phyloP scores from a whole-genome alignment of 1,139 yeast genomes.

The Diutina ranongensis region DNA sequence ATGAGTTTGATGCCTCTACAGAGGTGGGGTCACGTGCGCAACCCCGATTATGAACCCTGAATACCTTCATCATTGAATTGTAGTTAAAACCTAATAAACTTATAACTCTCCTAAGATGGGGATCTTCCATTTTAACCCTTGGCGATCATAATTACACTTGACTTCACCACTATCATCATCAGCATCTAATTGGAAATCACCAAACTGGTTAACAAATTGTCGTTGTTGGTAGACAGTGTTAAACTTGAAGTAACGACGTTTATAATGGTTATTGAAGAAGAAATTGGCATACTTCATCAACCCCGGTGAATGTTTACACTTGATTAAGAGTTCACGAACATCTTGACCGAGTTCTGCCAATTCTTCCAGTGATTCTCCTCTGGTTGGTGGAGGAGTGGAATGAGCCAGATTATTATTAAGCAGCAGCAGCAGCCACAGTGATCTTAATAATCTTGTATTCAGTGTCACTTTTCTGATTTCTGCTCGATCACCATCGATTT shows the following conservation, averaged over 20 bases:
- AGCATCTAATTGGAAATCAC: constrained; percentile 28
- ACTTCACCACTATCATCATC: constrained; percentile 7
- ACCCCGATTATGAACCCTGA: too few relatives aligned
- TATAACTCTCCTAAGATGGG: constrained; percentile 21
- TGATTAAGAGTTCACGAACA: background rate
- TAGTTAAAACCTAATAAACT: background rate
- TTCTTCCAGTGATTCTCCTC: background rate
- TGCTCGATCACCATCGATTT: background rate
- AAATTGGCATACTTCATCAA: constrained; percentile 19
- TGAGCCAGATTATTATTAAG: background rate
- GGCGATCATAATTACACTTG: constrained; percentile 23
- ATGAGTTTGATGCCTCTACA: background rate
- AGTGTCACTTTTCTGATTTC: background rate
- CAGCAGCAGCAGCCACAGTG: constrained; percentile 6
- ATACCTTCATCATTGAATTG: background rate
- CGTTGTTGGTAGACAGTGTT: constrained; percentile 36
- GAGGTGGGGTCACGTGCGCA: too few relatives aligned
- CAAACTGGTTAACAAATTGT: constrained; percentile 32
- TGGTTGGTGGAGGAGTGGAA: constrained; percentile 1
- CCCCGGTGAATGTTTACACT: background rate
- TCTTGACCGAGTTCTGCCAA: constrained; percentile 3
- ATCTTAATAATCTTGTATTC: background rate
- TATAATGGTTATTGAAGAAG: constrained; percentile 24
- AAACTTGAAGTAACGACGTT: constrained; percentile 33
- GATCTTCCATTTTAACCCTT: constrained; percentile 43